Evolutionary conservation across 805 yeast species (phyloP), one percentile per base, ranked within the genome.

Genomic region (Wickerhamomyces kurtzmanii): DNA sequence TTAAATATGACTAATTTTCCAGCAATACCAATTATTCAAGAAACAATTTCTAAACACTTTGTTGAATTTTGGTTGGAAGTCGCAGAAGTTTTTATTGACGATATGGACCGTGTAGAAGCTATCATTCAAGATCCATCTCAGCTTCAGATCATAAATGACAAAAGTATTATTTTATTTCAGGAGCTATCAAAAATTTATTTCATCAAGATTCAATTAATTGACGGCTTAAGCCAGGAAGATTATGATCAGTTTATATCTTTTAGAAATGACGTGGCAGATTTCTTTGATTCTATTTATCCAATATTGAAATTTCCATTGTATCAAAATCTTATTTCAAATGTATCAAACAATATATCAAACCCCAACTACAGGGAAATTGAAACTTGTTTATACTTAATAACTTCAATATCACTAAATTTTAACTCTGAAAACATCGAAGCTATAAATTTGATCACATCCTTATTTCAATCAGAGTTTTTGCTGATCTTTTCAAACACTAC

Each of bases 241-340:
- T 42, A 40, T 12, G 43, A 43, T 14, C 93, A 79, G 38, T 83
- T 86, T 42, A 52, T 54, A 14, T 65, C 72, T 15, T 89, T 73
- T 50, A 65, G 96, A 40, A 56, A 71, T 18, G 89, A 80, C 35
- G 78, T 80, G 8, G 68, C 78, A 1, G 97, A 91, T 40, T 61
- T 87, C 21, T 70, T 83, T 37, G 91, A 85, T 30, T 60, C 72
- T 0, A 52, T 78, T 2, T 83, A 78, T 57, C 70, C 85, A 1
- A 58, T 82, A 5, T 59, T 84, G 20, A 83, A 81, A 21, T 30
- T 49, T 0, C 54, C 63, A 2, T 49, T 83, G 20, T 70, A 68
- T 37, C 55, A 57, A 5, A 59, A 52, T 13, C 47, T 82, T 17
- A 39, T 58, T 1, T 40, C 45, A 6, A 57, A 57, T 19, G 49